Percentiles rank a stretch among this genome's conserved stretches.
phyloP scores from a whole-genome alignment of 371 early-diverging fungal genomes.

The Chytridium lagenaria region DNA sequence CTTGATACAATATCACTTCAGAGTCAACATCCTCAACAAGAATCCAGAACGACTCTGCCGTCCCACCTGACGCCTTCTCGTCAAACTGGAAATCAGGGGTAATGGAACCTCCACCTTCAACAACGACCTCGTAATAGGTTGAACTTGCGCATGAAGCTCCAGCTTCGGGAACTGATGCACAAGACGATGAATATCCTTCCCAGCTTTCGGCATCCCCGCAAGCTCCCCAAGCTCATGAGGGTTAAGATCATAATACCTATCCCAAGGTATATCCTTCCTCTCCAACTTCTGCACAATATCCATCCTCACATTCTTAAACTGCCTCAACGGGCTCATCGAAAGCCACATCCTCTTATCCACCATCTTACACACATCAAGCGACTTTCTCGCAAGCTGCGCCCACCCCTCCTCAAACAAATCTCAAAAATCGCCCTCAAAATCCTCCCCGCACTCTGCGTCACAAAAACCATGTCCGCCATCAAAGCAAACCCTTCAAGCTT shows the following conservation, averaged over 20 bases:
- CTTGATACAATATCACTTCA: slow-evolving; percentile 85
- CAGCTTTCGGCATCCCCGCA: slow-evolving; percentile 84
- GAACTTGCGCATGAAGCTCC: slow-evolving; percentile 86
- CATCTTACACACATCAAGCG: slow-evolving; percentile 91
- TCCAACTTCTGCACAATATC: slow-evolving; percentile 89
- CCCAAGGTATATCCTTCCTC: slow-evolving; percentile 93
- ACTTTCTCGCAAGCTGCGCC: slow-evolving; percentile 86
- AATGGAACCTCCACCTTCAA: slow-evolving; percentile 88
- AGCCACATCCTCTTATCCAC: slow-evolving; percentile 92
- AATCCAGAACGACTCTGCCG: slow-evolving; percentile 92
- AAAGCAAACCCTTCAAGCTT: slow-evolving; percentile 93
- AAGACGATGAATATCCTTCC: slow-evolving; percentile 82
- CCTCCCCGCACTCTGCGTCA: slow-evolving; percentile 94
- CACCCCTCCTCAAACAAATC: slow-evolving; percentile 93
- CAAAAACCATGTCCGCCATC: slow-evolving; percentile 94
- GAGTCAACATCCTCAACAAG: slow-evolving; percentile 93
- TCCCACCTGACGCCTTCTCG: slow-evolving; percentile 78
- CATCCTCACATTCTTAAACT: slow-evolving; percentile 81
- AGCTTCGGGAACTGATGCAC: slow-evolving; percentile 94
- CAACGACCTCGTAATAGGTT: slow-evolving; percentile 90
- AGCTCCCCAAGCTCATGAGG: slow-evolving; percentile 94
- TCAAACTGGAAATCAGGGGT: slow-evolving; percentile 95
- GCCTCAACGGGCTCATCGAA: slow-evolving; percentile 93
- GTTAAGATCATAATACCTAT: slow-evolving; percentile 88
- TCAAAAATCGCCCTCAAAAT: slow-evolving; percentile 97